Evolutionary conservation across 2,329 filamentous ascomycete species (phyloP), one percentile per base, ranked within the genome.

Genomic region (Alternaria arborescens): DNA sequence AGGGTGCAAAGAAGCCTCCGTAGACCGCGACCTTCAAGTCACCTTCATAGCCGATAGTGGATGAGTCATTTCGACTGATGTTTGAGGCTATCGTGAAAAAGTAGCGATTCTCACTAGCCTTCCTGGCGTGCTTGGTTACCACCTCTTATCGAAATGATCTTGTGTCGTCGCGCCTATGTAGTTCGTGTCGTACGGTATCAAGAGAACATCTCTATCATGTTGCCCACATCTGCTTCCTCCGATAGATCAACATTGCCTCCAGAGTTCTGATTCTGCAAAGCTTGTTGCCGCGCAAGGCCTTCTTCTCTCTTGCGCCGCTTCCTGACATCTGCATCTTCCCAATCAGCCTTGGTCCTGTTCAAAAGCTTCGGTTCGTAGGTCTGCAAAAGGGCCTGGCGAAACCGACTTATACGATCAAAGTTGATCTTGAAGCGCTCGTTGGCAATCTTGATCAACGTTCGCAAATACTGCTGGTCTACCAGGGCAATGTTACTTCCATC

Each of bases 341-440:
- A 82, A 48, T 79, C 77, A 34, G 71, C 61, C 54, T 69, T 68
- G 16, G 52, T 60, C 16, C 50, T 22, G 16, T 22, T 34, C 8
- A 40, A 38, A 12, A 50, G 52, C 3, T 32, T 38, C 43, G 61
- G 34, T n/a, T 60, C 42, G 30, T 65, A 64, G 7, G 41, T 48
- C 65, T 46, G 78, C 76, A 76, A 67, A 42, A 92, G 78, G 7
- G 86, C 83, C 2, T 71, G 66, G 44, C 84, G 82, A 67, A 94
- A 93, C 42, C 90, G 83, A 48, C 83, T 83, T 62, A 91, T 93
- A 46, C 91, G 84, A 69, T 87, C 87, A 20, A 80, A 77, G 68
- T 94, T 95, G 74, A 90, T 87, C 8, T 73, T 79, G 71, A 95
- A 94, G 51, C 91, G 84, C 75, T 92, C 87, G 71, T 95, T 94